Conservation (phyloP, 805 yeast genomes). For the Yarrowia bubula region DNA sequence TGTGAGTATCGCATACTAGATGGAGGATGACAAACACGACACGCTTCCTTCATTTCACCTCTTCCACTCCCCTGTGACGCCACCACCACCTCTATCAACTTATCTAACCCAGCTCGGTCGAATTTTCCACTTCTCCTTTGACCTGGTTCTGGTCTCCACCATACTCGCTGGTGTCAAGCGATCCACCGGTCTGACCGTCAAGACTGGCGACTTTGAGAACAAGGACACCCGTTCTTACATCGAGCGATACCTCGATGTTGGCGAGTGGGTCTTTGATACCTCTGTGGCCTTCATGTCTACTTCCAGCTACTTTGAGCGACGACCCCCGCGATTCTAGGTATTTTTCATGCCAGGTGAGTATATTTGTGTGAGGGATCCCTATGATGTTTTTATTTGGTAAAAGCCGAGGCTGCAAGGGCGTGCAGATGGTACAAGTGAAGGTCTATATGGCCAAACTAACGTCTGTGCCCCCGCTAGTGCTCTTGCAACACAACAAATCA, state of each 20-base stretch:
- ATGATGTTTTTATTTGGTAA: conserved; percentile 23
- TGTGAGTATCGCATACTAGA: neutral
- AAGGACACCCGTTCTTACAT: conserved; percentile 45
- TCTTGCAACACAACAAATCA: conserved; percentile 21
- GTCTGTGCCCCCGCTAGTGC: neutral
- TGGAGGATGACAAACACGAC: neutral
- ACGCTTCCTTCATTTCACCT: neutral
- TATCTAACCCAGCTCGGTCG: conserved; percentile 51
- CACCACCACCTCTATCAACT: neutral
- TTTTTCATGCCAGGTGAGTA: conserved; percentile 1
- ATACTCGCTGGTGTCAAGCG: conserved; percentile 82
- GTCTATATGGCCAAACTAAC: neutral
- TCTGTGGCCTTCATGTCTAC: conserved; percentile 66
- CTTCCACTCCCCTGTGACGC: neutral
- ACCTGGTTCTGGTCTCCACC: conserved; percentile 74
- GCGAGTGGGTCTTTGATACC: conserved; percentile 80
- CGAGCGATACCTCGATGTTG: conserved; percentile 69
- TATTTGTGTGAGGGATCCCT: neutral
- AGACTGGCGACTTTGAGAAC: conserved; percentile 52
- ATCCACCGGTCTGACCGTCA: conserved; percentile 70
- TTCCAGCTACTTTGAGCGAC: conserved; percentile 64
- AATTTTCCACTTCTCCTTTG: conserved; percentile 69
- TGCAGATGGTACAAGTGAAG: conserved; percentile 6
- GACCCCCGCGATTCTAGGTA: conserved; percentile 27
- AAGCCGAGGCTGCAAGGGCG: conserved; percentile 24